These are phyloP conservation scores for Albifimbria verrucaria DNA, from an alignment of 2,329 filamentous ascomycete genomes.

Conservation along the genomic window DNA sequence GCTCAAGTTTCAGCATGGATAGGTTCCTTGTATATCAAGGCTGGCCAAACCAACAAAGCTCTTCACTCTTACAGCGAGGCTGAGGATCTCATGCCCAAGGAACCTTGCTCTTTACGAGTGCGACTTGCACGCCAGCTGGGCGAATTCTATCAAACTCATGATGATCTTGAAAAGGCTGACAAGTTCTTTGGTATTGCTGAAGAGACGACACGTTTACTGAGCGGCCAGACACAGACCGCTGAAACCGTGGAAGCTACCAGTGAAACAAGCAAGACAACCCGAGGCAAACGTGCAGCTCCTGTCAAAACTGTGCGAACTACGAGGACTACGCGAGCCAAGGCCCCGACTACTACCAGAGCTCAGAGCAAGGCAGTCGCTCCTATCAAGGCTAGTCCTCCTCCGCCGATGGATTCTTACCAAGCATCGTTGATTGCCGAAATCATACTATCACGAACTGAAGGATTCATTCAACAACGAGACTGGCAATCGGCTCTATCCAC, in stretches of 20 bases:
- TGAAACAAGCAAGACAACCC: slow-evolving; percentile 19
- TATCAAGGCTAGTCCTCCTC: slow-evolving; percentile 9
- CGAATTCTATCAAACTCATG: slow-evolving; percentile 50
- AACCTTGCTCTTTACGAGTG: slow-evolving; percentile 31
- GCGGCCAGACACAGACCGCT: slow-evolving; percentile 15
- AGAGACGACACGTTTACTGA: slow-evolving; percentile 36
- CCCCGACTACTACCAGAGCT: slow-evolving; percentile 9
- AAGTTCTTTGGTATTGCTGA: slow-evolving; percentile 48
- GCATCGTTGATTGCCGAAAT: slow-evolving; percentile 32
- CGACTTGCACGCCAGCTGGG: slow-evolving; percentile 53
- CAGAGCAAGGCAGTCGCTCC: slow-evolving; percentile 4
- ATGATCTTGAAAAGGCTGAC: slow-evolving; percentile 39
- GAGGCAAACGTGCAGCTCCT: slow-evolving; percentile 14
- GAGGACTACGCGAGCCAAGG: slow-evolving; percentile 10
- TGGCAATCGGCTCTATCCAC: slow-evolving; percentile 56
- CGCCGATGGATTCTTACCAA: slow-evolving; percentile 31
- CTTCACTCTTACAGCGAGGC: slow-evolving; percentile 52
- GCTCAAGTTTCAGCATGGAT: slow-evolving; percentile 54
- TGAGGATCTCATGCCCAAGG: slow-evolving; percentile 45
- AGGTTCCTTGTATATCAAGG: slow-evolving; percentile 52
- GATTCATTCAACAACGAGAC: slow-evolving; percentile 46
- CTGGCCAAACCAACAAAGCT: slow-evolving; percentile 58
- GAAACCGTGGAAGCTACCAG: slow-evolving; percentile 17
- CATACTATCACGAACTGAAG: slow-evolving; percentile 36
- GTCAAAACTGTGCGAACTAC: slow-evolving; percentile 9